A percentile compares a stretch with the other conserved stretches of the same genome.
Evolutionary conservation across 129 eudicot species (phyloP).

Genomic region (Tagetes patula): DNA sequence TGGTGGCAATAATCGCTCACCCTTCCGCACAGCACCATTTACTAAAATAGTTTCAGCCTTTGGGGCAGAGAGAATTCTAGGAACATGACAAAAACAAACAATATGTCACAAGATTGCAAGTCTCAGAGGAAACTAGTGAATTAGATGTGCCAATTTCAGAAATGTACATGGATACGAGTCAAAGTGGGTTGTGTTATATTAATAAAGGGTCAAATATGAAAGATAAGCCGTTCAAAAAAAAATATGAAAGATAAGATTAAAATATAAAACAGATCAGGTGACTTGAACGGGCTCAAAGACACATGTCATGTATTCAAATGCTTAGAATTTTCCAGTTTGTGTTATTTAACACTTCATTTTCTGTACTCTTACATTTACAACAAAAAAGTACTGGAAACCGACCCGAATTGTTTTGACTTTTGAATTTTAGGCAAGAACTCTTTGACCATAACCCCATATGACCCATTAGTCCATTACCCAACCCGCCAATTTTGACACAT

Average conservation of each 20-base stretch:
- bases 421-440: not conserved
- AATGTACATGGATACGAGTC: not conserved
- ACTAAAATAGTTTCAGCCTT: constrained; percentile 42
- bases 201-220: not conserved
- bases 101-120: not conserved
- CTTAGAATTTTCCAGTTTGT: not conserved
- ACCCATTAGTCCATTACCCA: not conserved
- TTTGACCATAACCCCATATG: not conserved
- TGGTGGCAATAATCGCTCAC: constrained; percentile 87
- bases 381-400: not conserved
- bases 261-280: not conserved
- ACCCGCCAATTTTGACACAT: not conserved
- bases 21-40: constrained; percentile 73
- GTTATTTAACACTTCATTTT: not conserved
- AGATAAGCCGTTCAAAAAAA: no score
- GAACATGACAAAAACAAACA: constrained; percentile 3
- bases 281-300: not conserved
- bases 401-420: not conserved
- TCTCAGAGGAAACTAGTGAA: not conserved
- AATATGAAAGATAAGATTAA: not conserved
- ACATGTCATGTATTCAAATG: not conserved
- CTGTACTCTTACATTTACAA: not conserved
- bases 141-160: not conserved
- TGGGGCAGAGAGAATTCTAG: constrained; percentile 11
- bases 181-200: not conserved